Base-by-base conservation (phyloP, 2,329 filamentous ascomycete species). In the Ceratocystis papillata region DNA sequence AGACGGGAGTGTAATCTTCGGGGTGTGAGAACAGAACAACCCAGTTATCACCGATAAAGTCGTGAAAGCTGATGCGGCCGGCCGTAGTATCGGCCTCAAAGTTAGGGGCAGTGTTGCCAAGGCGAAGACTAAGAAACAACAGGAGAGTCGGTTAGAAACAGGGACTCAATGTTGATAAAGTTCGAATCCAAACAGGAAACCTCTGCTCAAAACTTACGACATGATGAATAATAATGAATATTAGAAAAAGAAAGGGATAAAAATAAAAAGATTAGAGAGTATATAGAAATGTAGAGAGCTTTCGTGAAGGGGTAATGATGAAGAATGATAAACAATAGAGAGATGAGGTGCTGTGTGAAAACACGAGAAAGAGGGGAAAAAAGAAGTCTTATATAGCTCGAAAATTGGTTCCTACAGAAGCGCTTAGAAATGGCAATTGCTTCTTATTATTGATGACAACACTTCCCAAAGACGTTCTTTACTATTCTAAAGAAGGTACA, bases 1-100 rank as follows among this genome's bases (percentile, higher is more conserved):
- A 96, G 68, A 96, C 92, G 65, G 92, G 92, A 1, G 92, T 96
- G 81, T 89, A 96, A 78, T 96, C 92, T 76, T 87, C 87, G 2
- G 89, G 89, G 79, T 93, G 89, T 41, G 87, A 90, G 81, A 94
- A 93, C 71, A 94, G 80, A 70, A 94, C 83, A 67, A 87, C 85
- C 89, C 89, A 93, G 73, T 82, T 87, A 79, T 87, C 81, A 73
- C 85, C 87, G 70, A 92, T 83, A 79, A 88, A 92, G 76, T 90
- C 81, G 77, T 92, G 88, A 80, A 93, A 91, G 78, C 90, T 85
- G 73, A 93, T 89, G 70, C 85, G 82, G 72, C 89, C 87, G 71
- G 83, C 79, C 68, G 89, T 93, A 69, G 88, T 92, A 70, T 92
- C 85, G 73, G 88, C 89, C 78, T 88, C 78, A 82, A 94, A 94